Conservation (phyloP, 345 rosid species). For the Mercurialis annua region DNA sequence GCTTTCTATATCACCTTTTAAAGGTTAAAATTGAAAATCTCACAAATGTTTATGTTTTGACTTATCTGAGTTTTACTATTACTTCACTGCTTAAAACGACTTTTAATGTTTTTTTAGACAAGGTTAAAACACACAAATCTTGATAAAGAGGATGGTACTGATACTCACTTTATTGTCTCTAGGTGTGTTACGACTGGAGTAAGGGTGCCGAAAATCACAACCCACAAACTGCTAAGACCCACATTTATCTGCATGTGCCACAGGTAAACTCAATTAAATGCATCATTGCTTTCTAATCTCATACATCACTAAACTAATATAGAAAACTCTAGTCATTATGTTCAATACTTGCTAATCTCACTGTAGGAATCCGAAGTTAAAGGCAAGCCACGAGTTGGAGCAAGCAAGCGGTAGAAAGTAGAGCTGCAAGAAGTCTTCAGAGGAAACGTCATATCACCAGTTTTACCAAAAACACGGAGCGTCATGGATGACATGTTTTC, state of each 20-base stretch:
- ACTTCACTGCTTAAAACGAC: background rate
- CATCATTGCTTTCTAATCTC: slow-evolving; percentile 1
- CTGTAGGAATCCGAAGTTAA: slow-evolving; percentile 81
- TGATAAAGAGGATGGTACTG: background rate
- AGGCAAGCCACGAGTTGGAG: slow-evolving; percentile 58
- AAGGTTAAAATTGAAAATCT: background rate
- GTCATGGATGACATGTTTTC: background rate
- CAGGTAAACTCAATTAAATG: slow-evolving; percentile 35
- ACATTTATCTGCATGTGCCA: slow-evolving; percentile 61
- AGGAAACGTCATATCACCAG: background rate
- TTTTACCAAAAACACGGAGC: background rate
- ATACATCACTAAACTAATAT: background rate
- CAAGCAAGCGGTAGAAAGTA: slow-evolving; percentile 21
- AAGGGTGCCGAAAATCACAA: slow-evolving; percentile 85
- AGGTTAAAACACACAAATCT: background rate
- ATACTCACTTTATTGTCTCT: slow-evolving; percentile 8
- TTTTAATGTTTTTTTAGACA: background rate
- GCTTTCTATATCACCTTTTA: background rate
- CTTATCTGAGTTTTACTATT: background rate
- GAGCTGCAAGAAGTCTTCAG: background rate
- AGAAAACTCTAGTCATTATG: background rate
- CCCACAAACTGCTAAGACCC: slow-evolving; percentile 59
- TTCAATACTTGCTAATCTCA: background rate
- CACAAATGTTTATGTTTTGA: background rate
- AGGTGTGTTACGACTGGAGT: slow-evolving; percentile 98